These are phyloP conservation scores for Gossypium schwendimanii DNA, from an alignment of 441 rosid species.

Conservation along the genomic window DNA sequence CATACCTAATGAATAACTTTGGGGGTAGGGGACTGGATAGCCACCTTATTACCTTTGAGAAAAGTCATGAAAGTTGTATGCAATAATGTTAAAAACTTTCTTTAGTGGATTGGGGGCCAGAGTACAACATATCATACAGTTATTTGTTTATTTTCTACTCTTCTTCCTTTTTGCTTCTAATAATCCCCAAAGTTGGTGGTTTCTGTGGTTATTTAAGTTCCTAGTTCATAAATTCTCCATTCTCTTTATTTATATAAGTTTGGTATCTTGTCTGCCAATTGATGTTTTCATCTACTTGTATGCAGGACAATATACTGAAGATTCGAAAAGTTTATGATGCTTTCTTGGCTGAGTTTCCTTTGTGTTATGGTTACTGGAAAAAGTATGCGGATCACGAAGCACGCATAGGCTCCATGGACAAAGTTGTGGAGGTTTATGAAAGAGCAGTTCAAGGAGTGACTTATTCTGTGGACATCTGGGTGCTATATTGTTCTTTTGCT, in stretches of 20 bases:
- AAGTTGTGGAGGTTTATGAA: conserved; percentile 90
- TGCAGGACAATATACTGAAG: conserved; percentile 74
- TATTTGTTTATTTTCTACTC: background rate
- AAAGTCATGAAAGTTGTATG: background rate
- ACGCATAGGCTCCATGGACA: conserved; percentile 76
- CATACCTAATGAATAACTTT: background rate
- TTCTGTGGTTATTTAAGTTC: background rate
- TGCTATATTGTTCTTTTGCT: conserved; percentile 77
- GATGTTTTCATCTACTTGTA: background rate
- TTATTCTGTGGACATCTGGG: conserved; percentile 92
- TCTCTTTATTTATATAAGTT: background rate
- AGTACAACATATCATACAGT: background rate
- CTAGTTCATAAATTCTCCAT: background rate
- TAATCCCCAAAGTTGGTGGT: background rate
- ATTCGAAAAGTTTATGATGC: conserved; percentile 80
- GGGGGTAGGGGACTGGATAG: background rate
- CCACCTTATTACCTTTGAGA: too few relatives aligned
- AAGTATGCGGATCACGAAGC: conserved; percentile 97
- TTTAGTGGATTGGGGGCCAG: background rate
- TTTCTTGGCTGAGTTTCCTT: conserved; percentile 82
- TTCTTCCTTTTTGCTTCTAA: background rate
- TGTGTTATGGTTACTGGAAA: conserved; percentile 98
- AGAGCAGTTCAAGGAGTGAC: conserved; percentile 87
- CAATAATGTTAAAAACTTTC: background rate
- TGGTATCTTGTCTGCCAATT: background rate